Base-by-base conservation (phyloP, 2,329 filamentous ascomycete genomes). In the Pyrenophora seminiperda region DNA sequence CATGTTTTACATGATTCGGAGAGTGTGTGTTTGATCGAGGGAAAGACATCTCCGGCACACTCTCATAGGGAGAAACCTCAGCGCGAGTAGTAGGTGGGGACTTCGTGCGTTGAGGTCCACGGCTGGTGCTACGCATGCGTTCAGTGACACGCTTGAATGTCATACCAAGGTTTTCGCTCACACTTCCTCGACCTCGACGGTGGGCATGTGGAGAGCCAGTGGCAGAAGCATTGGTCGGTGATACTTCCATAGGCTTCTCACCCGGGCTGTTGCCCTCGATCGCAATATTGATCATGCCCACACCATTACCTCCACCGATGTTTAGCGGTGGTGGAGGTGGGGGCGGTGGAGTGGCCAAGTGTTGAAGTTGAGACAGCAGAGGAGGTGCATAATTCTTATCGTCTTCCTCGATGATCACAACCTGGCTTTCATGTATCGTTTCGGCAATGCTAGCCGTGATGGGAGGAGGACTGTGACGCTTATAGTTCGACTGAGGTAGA, bases 291-390 rank as follows among this genome's bases (percentile, higher is more conserved):
- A 79, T 75, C 47, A 74, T 65, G 40, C 72, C 74, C 24, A 73
- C 53, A 41, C 66, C 71, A 32, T 63, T 61, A 27, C 56, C 50
- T 22, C 52, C 61, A n/a, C 48, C 45, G 3, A 63, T 45, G 15
- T 60, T 55, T 40, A 63, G 49, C 14, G 62, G 61, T 15, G 61
- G 58, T 15, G 58, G 55, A 30, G 61, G 65, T 9, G 67, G 79
- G 2, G 79, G 79, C 1, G 81, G 81, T 9, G 81, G 81, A 7
- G 70, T 75, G 18, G 78, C 79, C 13, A 87, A 73, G 66, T 86
- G 84, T 62, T 85, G 83, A 7, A 87, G 76, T 62, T 87, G 82
- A 5, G 83, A 81, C 14, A 87, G 75, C 7, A 84, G 72, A 7
- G 81, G 79, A 10, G 81, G 80, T 18, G 63, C 63, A 13, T 27